Conservation (phyloP, 768 basidiomycete species). For the Psilocybe subaeruginosa region DNA sequence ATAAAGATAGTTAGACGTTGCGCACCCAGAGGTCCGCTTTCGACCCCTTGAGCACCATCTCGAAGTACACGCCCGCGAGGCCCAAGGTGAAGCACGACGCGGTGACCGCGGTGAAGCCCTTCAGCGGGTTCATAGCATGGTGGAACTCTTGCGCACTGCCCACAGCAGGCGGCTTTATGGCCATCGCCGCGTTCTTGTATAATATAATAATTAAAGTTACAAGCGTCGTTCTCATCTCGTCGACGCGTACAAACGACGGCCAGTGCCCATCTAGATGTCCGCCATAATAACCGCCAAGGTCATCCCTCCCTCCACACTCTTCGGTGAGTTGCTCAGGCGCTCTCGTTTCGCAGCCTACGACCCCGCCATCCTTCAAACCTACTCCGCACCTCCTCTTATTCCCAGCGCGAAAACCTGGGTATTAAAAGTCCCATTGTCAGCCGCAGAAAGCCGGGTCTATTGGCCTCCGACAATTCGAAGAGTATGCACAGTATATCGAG, state of each 20-base stretch:
- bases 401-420: constrained; percentile 82
- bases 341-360: constrained; percentile 85
- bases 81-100: constrained; percentile 96
- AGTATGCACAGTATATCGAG: constrained; percentile 73
- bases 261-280: constrained; percentile 22
- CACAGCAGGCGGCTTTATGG: constrained; percentile 40
- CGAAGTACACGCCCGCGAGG: constrained; percentile 34
- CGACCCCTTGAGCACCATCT: constrained; percentile 91
- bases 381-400: constrained; percentile 71
- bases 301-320: constrained; percentile 59
- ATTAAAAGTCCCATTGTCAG: constrained; percentile 81
- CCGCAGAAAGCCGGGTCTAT: constrained; percentile 65
- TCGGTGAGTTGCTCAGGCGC: constrained; percentile 75
- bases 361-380: constrained; percentile 77
- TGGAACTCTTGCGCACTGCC: constrained; percentile 73
- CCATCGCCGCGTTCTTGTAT: constrained; percentile 47
- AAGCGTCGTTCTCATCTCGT: constrained; percentile 6
- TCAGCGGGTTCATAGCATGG: constrained; percentile 83
- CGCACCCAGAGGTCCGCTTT: constrained; percentile 94
- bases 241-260: constrained; percentile 12
- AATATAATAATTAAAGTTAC: not conserved
- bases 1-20: constrained; percentile 96
- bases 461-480: constrained; percentile 69
- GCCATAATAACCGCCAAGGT: constrained; percentile 18
- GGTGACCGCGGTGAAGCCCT: constrained; percentile 89